A percentile compares a stretch with the other conserved stretches of the same genome.
Conservation (phyloP, 2,329 filamentous ascomycete species). For the Hansfordia pulvinata region DNA sequence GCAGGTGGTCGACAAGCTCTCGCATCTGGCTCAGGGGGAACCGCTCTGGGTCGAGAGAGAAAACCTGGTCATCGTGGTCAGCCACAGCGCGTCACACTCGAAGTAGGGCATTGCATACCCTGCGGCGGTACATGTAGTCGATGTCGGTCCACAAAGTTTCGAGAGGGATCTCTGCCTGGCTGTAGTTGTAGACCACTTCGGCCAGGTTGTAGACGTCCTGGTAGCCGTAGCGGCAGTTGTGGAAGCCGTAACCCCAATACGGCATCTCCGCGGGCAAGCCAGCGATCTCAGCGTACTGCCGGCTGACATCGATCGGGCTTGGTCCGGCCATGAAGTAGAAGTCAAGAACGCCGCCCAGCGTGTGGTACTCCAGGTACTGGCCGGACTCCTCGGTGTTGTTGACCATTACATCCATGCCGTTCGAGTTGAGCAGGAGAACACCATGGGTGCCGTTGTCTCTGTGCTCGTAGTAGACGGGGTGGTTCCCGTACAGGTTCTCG, state of each 20-base stretch:
- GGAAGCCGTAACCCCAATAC: conserved; percentile 48
- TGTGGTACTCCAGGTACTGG: conserved; percentile 70
- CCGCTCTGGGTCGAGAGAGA: conserved; percentile 49
- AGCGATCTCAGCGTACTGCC: conserved; percentile 43
- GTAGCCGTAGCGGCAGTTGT: conserved; percentile 54
- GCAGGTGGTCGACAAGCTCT: conserved; percentile 52
- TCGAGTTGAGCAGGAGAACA: conserved; percentile 59
- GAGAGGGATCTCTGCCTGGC: conserved; percentile 47
- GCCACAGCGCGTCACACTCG: neutral
- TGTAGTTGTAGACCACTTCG: conserved; percentile 56
- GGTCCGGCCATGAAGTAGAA: conserved; percentile 53
- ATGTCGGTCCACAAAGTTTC: conserved; percentile 60
- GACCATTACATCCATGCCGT: conserved; percentile 68
- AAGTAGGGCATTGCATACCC: conserved; percentile 16
- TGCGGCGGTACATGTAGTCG: conserved; percentile 42
- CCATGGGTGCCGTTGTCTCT: conserved; percentile 44
- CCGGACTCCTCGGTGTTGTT: conserved; percentile 42
- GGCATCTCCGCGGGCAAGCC: conserved; percentile 47
- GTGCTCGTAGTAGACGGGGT: conserved; percentile 66
- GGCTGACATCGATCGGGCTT: conserved; percentile 39
- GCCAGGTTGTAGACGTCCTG: conserved; percentile 50
- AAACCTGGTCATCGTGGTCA: conserved; percentile 25
- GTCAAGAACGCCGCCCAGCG: conserved; percentile 63
- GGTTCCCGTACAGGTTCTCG: conserved; percentile 58
- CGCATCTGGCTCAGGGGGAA: conserved; percentile 50